These are phyloP conservation scores for Diaporthe vexans DNA, from an alignment of 2,329 filamentous ascomycete species.

Conservation along the genomic window DNA sequence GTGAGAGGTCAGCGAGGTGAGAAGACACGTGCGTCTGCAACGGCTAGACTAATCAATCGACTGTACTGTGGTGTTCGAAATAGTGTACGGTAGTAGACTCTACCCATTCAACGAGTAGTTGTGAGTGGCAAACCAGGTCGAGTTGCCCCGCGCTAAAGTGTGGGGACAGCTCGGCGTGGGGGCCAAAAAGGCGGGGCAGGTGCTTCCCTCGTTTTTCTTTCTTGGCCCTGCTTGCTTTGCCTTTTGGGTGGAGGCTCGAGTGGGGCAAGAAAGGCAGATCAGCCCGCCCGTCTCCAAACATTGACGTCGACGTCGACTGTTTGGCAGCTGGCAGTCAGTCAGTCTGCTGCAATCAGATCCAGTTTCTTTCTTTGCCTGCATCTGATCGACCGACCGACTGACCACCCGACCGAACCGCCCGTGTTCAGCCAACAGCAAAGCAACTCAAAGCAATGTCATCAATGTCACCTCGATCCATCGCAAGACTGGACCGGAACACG, in stretches of 20 bases:
- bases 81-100: too few relatives aligned
- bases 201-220: background rate
- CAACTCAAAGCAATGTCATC: background rate
- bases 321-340: constrained; percentile 16
- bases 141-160: constrained; percentile 24
- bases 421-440: too few relatives aligned
- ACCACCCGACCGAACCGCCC: too few relatives aligned
- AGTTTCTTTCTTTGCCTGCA: background rate
- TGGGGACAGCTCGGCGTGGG: constrained; percentile 29
- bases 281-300: background rate
- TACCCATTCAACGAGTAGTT: too few relatives aligned
- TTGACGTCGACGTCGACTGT: constrained; percentile 26
- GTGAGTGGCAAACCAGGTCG: background rate
- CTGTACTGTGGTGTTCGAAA: background rate
- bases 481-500: background rate
- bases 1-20: background rate
- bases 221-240: too few relatives aligned
- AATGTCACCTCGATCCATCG: constrained; percentile 22
- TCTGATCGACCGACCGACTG: constrained; percentile 6
- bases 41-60: background rate
- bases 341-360: background rate
- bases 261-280: background rate
- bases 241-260: background rate
- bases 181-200: constrained; percentile 38
- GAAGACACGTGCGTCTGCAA: background rate